Conservation (phyloP, 768 basidiomycete species). For the Leucosporidium creatinivorum region DNA sequence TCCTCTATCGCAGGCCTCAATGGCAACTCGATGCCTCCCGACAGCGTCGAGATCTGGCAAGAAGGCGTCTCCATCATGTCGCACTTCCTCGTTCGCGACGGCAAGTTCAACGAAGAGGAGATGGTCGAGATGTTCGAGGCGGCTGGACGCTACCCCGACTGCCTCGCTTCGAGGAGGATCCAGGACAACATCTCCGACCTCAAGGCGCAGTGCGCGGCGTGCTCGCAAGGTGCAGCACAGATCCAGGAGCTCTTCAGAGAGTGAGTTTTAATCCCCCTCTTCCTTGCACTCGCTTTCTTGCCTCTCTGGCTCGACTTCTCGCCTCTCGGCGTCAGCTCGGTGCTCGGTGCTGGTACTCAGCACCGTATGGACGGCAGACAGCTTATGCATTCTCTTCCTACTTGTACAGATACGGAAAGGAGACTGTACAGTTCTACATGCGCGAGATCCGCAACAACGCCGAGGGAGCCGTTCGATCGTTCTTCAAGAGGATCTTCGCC, state of each 20-base stretch:
- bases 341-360: too few relatives aligned
- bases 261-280: too few relatives aligned
- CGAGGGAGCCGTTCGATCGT: constrained; percentile 34
- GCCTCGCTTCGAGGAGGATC: constrained; percentile 36
- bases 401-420: constrained; percentile 27
- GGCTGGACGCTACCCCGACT: constrained; percentile 35
- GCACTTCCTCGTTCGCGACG: constrained; percentile 34
- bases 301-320: not conserved
- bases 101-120: constrained; percentile 34
- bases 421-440: constrained; percentile 38
- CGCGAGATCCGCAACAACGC: constrained; percentile 35
- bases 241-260: constrained; percentile 36
- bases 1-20: constrained; percentile 2
- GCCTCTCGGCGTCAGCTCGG: too few relatives aligned
- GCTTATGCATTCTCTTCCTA: not conserved
- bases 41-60: constrained; percentile 31
- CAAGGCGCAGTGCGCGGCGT: constrained; percentile 35
- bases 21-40: constrained; percentile 36
- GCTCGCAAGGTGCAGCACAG: constrained; percentile 32
- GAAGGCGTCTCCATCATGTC: constrained; percentile 36
- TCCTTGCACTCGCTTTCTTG: too few relatives aligned
- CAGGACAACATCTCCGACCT: constrained; percentile 39
- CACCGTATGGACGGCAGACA: too few relatives aligned
- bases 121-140: constrained; percentile 33
- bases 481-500: constrained; percentile 35